phyloP scores from a whole-genome alignment of 208 protist species.

The Trypanosoma grayi region DNA sequence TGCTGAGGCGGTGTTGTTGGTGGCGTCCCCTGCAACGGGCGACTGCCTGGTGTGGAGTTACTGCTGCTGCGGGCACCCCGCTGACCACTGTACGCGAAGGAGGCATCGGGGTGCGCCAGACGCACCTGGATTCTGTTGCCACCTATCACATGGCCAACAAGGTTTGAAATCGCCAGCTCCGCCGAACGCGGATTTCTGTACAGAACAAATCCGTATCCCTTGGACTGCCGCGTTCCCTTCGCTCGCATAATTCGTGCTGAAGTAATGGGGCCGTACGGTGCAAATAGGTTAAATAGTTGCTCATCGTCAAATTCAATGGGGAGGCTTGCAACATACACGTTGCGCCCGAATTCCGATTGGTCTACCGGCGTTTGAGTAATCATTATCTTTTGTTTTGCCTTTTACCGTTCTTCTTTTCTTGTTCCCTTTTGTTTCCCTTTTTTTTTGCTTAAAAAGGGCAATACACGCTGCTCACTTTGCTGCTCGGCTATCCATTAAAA shows the following conservation, averaged over 20 bases:
- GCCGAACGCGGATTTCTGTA: constrained; percentile 44
- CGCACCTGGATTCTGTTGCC: constrained; percentile 70
- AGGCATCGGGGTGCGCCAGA: constrained; percentile 51
- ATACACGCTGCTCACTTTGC: background rate
- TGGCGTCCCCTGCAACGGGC: background rate
- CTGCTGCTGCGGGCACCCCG: constrained; percentile 5
- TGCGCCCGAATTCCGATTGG: constrained; percentile 29
- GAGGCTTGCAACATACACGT: constrained; percentile 83
- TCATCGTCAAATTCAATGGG: constrained; percentile 61
- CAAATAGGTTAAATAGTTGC: constrained; percentile 60
- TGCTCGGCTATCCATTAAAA: background rate
- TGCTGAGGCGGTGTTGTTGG: constrained; percentile 1
- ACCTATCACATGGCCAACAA: constrained; percentile 43
- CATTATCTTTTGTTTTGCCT: background rate
- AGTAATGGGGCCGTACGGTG: constrained; percentile 49
- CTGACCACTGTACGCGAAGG: constrained; percentile 22
- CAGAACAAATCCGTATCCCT: constrained; percentile 82
- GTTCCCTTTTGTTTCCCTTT: no score
- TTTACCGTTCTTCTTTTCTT: background rate
- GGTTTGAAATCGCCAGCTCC: constrained; percentile 34
- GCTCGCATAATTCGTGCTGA: constrained; percentile 68
- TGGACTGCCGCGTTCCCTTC: constrained; percentile 52
- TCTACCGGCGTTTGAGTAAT: background rate
- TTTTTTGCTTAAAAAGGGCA: background rate
- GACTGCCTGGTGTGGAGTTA: constrained; percentile 7